These are phyloP conservation scores for Ascochyta viciae-villosae DNA, from an alignment of 2,329 filamentous ascomycete genomes.

Conservation along the genomic window DNA sequence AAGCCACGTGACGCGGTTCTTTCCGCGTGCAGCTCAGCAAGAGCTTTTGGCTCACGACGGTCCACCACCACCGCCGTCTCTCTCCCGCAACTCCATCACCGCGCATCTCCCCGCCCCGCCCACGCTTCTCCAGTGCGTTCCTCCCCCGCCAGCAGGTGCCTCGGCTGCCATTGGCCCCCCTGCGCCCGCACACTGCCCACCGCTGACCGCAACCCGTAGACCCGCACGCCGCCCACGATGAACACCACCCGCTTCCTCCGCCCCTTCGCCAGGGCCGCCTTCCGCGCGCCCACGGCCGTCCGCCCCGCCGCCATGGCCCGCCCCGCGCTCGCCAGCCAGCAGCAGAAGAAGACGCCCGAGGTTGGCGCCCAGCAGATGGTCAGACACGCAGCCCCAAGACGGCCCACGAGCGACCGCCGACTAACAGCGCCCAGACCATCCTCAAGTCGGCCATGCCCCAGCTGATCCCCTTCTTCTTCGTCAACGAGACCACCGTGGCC, in stretches of 20 bases:
- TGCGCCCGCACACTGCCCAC: constrained; percentile 22
- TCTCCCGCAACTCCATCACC: constrained; percentile 43
- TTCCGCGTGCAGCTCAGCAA: constrained; percentile 30
- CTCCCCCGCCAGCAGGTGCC: constrained; percentile 24
- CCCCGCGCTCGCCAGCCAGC: constrained; percentile 44
- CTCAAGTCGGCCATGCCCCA: constrained; percentile 55
- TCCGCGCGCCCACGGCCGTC: constrained; percentile 47
- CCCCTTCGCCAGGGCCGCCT: constrained; percentile 49
- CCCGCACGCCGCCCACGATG: constrained; percentile 47
- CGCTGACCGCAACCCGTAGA: constrained; percentile 36
- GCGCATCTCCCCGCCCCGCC: constrained; percentile 43
- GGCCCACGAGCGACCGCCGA: not conserved
- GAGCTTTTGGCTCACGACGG: constrained; percentile 41
- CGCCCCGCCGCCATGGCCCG: constrained; percentile 47
- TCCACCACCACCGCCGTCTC: constrained; percentile 31
- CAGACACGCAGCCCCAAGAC: not conserved
- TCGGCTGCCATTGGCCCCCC: constrained; percentile 34
- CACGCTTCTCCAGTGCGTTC: constrained; percentile 41
- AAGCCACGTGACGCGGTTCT: constrained; percentile 36
- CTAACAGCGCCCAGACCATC: constrained; percentile 42
- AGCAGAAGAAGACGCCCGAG: constrained; percentile 46
- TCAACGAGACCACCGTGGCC: constrained; percentile 53
- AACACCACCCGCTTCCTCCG: constrained; percentile 53
- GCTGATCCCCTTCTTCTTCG: constrained; percentile 56
- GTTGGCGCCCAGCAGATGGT: constrained; percentile 46